Conservation (phyloP, 306 rosid genomes). For the Ceratonia siliqua region DNA sequence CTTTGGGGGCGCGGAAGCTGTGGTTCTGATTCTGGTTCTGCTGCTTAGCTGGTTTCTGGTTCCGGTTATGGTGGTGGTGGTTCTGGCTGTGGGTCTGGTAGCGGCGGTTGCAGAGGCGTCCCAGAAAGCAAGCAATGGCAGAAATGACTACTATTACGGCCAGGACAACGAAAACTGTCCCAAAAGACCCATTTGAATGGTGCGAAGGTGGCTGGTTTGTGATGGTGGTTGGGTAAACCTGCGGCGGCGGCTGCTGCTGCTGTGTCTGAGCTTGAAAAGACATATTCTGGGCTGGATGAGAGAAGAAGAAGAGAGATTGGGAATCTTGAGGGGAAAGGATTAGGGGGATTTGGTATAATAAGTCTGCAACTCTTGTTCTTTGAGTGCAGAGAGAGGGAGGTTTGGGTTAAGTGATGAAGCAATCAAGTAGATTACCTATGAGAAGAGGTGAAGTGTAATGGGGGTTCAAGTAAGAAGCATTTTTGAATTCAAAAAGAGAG, state of each 20-base stretch:
- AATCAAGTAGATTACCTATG: constrained; percentile 45
- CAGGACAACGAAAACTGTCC: constrained; percentile 80
- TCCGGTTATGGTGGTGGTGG: constrained; percentile 36
- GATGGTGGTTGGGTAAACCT: constrained; percentile 63
- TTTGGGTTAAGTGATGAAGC: constrained; percentile 40
- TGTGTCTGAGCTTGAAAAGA: constrained; percentile 55
- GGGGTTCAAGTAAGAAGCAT: constrained; percentile 36
- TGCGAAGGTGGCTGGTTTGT: constrained; percentile 51
- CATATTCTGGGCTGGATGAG: constrained; percentile 38
- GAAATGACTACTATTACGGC: constrained; percentile 74
- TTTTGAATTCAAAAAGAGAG: constrained; percentile 40
- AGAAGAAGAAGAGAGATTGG: constrained; percentile 4
- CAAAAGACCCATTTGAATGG: constrained; percentile 84
- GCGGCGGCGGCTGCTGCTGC: constrained; percentile 61
- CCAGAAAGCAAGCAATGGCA: constrained; percentile 72
- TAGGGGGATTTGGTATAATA: constrained; percentile 29
- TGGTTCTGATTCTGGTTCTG: constrained; percentile 45
- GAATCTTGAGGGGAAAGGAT: constrained; percentile 12
- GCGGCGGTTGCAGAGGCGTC: constrained; percentile 70
- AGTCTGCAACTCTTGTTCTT: constrained; percentile 46
- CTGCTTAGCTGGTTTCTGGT: constrained; percentile 29
- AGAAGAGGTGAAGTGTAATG: constrained; percentile 42
- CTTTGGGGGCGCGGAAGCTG: constrained; percentile 50
- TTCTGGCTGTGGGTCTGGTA: constrained; percentile 24
- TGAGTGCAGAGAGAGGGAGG: constrained; percentile 58